Evolutionary conservation across 208 protist species (phyloP).

Genomic region (Leishmania tropica): DNA sequence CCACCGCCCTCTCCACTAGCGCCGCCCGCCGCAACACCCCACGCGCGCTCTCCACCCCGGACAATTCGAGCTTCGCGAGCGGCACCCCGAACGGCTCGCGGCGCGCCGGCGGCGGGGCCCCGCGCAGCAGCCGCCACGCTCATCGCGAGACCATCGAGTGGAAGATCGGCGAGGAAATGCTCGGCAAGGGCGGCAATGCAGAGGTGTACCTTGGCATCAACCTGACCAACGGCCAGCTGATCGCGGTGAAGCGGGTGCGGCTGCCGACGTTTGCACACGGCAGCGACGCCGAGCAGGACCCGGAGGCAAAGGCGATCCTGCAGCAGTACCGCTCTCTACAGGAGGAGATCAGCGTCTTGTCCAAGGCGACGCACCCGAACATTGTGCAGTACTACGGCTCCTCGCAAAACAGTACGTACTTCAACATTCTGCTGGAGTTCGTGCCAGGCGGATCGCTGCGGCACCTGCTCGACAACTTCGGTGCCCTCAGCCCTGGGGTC

Average conservation of each 20-base stretch:
- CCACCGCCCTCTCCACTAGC: constrained; percentile 9
- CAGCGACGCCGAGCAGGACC: constrained; percentile 30
- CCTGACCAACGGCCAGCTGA: constrained; percentile 89
- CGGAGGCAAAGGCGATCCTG: constrained; percentile 62
- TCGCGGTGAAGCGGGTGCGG: constrained; percentile 89
- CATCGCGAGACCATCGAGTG: constrained; percentile 87
- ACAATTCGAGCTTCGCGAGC: constrained; percentile 46
- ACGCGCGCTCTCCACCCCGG: constrained; percentile 41
- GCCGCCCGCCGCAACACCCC: constrained; percentile 39
- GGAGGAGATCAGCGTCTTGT: constrained; percentile 91
- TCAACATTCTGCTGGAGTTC: constrained; percentile 93
- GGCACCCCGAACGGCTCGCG: constrained; percentile 29
- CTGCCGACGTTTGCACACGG: constrained; percentile 47
- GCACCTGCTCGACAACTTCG: constrained; percentile 90
- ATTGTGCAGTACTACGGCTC: constrained; percentile 93
- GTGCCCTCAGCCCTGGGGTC: constrained; percentile 77
- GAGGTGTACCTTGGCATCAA: constrained; percentile 93
- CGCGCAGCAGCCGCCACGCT: constrained; percentile 34
- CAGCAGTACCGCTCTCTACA: constrained; percentile 87
- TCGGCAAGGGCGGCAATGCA: constrained; percentile 90
- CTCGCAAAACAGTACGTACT: constrained; percentile 80
- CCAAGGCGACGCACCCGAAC: constrained; percentile 89
- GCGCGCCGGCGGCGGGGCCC: constrained; percentile 1
- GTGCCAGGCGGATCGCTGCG: constrained; percentile 90
- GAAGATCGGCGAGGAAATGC: constrained; percentile 91